Evolutionary conservation across 2,329 filamentous ascomycete species (phyloP), one percentile per base, ranked within the genome.

Genomic region (Taxawa tesnikishii): DNA sequence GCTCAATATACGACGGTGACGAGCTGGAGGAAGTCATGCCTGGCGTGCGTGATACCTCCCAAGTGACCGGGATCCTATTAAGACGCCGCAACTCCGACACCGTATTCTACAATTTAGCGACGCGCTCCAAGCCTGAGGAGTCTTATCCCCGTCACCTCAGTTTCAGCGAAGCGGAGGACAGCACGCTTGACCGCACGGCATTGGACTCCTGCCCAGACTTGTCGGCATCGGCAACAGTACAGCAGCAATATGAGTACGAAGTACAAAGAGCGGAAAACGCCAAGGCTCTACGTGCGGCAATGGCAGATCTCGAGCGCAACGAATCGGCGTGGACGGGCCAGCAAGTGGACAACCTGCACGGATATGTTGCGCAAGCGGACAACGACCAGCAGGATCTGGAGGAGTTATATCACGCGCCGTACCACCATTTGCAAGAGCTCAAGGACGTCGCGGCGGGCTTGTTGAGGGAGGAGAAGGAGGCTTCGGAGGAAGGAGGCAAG

Each of bases 101-200:
- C 79, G 43, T 50, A 13, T 44, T 45, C 26, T 36, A 48, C 14
- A 33, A 33, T 4, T 24, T 36, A 12, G 25, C 39, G 9, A 26
- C 38, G 10, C 38, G 44, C 21, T 26, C 26, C 6, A 41, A 38
- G 11, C 32, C 39, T 6, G 75, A 81, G 39, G 64, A 65, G 16
- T 71, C 70, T 36, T 83, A 77, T 70, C 73, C 79, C 1, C 73
- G 80, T 2, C 71, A 79, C 26, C 65, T 87, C 40, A 85, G 80
- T 4, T 87, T 87, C 51, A 75, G 77, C 36, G 68, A 78, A 27
- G 81, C 78, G 2, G 79, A 83, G 55, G 78, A 84, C 38, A 79
- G 75, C n/a, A 59, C 87, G 6, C 58, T 85, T 1, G 63, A 59
- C 19, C 19, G 19, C 19, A 8, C 19, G n/a, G 8, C n/a, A 8